Evolutionary conservation across 2,329 filamentous ascomycete species (phyloP).

Genomic region (Stagonosporopsis chrysanthemi): DNA sequence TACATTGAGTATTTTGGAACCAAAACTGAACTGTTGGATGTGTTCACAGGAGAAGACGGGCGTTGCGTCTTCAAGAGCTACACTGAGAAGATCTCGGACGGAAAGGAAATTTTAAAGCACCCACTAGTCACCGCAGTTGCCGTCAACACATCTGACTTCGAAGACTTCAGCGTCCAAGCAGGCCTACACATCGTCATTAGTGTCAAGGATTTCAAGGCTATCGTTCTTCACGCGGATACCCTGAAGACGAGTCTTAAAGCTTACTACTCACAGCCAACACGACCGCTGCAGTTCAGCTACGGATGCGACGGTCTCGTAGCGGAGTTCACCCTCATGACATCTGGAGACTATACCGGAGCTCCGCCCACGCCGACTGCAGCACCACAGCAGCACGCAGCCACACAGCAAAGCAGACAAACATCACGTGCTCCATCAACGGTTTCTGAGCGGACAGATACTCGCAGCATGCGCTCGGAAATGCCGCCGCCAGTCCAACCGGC

Average conservation of each 20-base stretch:
- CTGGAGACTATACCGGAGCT: conserved; percentile 66
- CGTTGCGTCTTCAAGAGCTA: conserved; percentile 80
- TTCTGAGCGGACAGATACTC: conserved; percentile 30
- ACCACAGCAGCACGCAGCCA: conserved; percentile 50
- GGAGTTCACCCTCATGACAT: conserved; percentile 84
- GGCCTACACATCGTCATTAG: conserved; percentile 81
- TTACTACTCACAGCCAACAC: conserved; percentile 73
- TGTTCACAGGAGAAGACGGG: conserved; percentile 71
- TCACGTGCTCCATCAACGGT: conserved; percentile 36
- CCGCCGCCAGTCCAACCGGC: conserved; percentile 50
- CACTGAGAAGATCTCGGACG: conserved; percentile 77
- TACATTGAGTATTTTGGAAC: conserved; percentile 82
- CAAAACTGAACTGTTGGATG: conserved; percentile 80
- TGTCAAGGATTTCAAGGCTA: conserved; percentile 83
- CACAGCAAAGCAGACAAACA: conserved; percentile 48
- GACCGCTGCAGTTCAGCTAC: conserved; percentile 77
- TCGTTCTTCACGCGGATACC: conserved; percentile 76
- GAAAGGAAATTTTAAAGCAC: conserved; percentile 78
- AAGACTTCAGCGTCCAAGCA: conserved; percentile 75
- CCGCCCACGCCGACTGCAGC: conserved; percentile 48
- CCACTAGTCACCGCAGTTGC: conserved; percentile 81
- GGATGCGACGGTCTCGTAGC: conserved; percentile 71
- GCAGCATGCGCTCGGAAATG: conserved; percentile 49
- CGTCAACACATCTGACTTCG: conserved; percentile 78
- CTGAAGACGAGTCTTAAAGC: conserved; percentile 72